Conservation (phyloP, 192 early-diverging fungal species). For the Coemansia sp. region DNA sequence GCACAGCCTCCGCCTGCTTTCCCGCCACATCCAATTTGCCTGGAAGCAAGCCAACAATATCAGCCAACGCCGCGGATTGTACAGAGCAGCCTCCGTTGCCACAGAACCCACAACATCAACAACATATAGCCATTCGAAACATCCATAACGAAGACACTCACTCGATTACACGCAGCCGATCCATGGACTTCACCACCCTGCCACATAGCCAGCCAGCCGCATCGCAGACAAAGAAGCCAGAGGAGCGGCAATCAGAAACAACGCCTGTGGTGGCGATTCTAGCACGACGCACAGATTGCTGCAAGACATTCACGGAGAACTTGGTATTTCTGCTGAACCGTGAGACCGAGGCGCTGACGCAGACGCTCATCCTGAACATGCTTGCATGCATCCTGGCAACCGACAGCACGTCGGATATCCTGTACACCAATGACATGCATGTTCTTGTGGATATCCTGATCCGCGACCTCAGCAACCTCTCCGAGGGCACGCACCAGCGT, state of each 20-base stretch:
- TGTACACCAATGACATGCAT: slow-evolving; percentile 91
- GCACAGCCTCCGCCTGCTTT: slow-evolving; percentile 4
- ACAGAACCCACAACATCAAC: not conserved
- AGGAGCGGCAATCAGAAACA: not conserved
- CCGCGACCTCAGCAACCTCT: slow-evolving; percentile 76
- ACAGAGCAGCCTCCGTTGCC: not conserved
- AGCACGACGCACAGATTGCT: slow-evolving; percentile 40
- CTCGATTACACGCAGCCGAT: slow-evolving; percentile 35
- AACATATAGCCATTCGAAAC: slow-evolving; percentile 4
- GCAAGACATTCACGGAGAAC: slow-evolving; percentile 85
- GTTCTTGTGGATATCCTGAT: slow-evolving; percentile 86
- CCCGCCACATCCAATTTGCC: not conserved
- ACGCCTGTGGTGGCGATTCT: slow-evolving; percentile 42
- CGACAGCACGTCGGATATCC: slow-evolving; percentile 62
- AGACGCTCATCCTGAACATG: slow-evolving; percentile 64
- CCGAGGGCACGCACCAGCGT: slow-evolving; percentile 61
- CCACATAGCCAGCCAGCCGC: not conserved
- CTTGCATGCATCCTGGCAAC: slow-evolving; percentile 70
- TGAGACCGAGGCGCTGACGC: slow-evolving; percentile 61
- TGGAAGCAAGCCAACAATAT: not conserved
- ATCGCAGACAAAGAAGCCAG: not conserved
- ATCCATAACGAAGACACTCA: slow-evolving; percentile 16
- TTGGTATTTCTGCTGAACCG: slow-evolving; percentile 92
- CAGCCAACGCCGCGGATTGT: not conserved
- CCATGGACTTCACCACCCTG: slow-evolving; percentile 39